Base-by-base conservation (phyloP, 1,284 basidiomycete species). In the Volvariella volvacea region DNA sequence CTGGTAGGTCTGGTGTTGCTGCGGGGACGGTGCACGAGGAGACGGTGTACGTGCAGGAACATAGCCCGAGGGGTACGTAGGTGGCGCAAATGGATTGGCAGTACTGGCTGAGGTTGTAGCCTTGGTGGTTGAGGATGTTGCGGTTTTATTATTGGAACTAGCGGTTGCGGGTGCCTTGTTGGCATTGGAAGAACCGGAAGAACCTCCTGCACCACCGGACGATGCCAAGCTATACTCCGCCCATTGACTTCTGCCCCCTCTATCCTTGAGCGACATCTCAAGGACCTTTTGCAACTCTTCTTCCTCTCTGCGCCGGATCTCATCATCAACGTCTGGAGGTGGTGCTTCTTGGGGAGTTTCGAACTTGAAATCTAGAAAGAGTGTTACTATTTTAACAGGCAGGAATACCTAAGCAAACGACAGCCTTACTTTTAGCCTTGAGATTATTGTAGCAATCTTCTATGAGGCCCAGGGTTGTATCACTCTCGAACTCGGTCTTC, bases 271-370 rank as follows among this genome's bases (percentile, higher is more conserved):
- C 16, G 87, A 90, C 67, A 94, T 81, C 59, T 93, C 92, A 31
- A 97, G 70, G 0, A 85, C 93, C 2, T 91, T 80, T 54, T 92
- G 89, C 1, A 97, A 79, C 53, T 96, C 93, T 59, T 95, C 93
- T 57, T 96, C 92, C 60, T 96, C 92, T 42, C 78, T 78, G 19
- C 87, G 74, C 6, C 89, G 75, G 17, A 79, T 78, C 20, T 92
- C 91, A 51, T 91, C 89, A 50, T 89, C 83, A 4, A 83, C 81
- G 12, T 79, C 61, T 1, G 77, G 78, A 0, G 83, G 80, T n/a
- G 78, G 71, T 4, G 80, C 69, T 57, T 91, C 87, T 22, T 71
- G 57, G 0, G 75, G 69, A 14, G 73, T 64, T 44, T 85, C 80
- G 50, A 91, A 91, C 52, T 78, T 84, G 63, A 79, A 85, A 48